Conservation (phyloP, 345 rosid species). For the Brassica juncea region DNA sequence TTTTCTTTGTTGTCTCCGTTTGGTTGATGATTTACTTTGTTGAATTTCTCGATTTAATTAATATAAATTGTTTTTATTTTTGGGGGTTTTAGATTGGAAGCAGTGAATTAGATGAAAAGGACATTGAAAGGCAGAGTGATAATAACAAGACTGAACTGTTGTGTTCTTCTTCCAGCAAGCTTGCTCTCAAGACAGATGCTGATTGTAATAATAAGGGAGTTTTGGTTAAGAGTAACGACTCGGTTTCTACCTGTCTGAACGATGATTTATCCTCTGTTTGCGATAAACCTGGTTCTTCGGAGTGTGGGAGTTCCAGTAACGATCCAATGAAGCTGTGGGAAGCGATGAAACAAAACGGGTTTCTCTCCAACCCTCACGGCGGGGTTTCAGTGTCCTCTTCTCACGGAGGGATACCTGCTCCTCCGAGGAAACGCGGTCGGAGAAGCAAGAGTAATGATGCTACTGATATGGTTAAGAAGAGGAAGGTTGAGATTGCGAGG, state of each 20-base stretch:
- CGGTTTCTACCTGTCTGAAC: constrained; percentile 54
- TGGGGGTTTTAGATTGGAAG: constrained; percentile 34
- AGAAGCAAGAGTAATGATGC: constrained; percentile 49
- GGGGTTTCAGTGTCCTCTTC: constrained; percentile 44
- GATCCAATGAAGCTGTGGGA: constrained; percentile 76
- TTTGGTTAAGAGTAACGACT: constrained; percentile 18
- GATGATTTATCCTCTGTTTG: constrained; percentile 39
- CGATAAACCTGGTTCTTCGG: constrained; percentile 47
- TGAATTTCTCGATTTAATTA: background rate
- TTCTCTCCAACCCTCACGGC: constrained; percentile 54
- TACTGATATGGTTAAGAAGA: constrained; percentile 48
- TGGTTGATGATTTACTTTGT: background rate
- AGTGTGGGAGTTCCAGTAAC: constrained; percentile 71
- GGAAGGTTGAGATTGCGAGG: constrained; percentile 74
- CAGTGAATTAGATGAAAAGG: constrained; percentile 32
- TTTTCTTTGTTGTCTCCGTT: constrained; percentile 1
- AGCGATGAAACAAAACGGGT: constrained; percentile 90
- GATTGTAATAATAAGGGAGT: constrained; percentile 1
- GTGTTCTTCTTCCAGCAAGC: background rate
- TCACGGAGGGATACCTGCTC: constrained; percentile 68
- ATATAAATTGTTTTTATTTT: background rate
- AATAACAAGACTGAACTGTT: background rate
- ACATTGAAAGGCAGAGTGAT: background rate
- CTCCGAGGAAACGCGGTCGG: constrained; percentile 76
- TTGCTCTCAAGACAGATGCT: constrained; percentile 51